These are phyloP conservation scores for Metarhizium rileyi DNA, from an alignment of 2,329 filamentous ascomycete genomes.

Conservation along the genomic window DNA sequence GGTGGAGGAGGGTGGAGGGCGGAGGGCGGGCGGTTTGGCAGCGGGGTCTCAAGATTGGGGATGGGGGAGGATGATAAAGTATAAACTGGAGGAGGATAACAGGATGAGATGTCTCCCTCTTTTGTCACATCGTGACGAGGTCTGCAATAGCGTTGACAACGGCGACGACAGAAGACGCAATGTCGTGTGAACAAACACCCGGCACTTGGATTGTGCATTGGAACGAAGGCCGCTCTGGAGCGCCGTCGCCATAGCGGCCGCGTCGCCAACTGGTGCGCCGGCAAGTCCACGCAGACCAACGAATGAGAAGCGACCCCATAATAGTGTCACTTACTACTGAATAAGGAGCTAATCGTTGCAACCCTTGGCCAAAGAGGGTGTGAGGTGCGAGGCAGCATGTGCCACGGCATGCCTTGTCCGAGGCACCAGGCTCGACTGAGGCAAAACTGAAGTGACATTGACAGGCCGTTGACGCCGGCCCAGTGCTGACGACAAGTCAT, in stretches of 20 bases:
- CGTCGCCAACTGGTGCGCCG: background rate
- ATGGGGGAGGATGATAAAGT: constrained; percentile 2
- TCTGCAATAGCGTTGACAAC: constrained; percentile 10
- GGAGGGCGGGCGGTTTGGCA: no score
- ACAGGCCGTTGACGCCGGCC: no score
- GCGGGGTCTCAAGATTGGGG: constrained; percentile 1
- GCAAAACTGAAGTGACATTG: no score
- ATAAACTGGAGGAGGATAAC: constrained; percentile 4
- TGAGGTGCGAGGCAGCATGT: no score
- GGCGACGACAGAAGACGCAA: background rate
- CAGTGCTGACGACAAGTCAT: background rate
- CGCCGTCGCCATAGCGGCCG: background rate
- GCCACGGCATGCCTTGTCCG: background rate
- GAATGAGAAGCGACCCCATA: no score
- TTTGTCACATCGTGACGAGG: constrained; percentile 13
- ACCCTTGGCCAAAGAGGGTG: no score
- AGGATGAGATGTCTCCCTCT: constrained; percentile 9
- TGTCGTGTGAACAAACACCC: background rate
- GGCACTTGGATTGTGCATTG: background rate
- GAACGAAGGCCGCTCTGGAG: background rate
- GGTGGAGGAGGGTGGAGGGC: no score
- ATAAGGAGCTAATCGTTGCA: no score
- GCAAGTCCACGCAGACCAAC: background rate
- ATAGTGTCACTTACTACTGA: no score
- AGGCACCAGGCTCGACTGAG: background rate